Evolutionary conservation across 2,329 filamentous ascomycete genomes (phyloP), one percentile per base, ranked within the genome.

Genomic region (Phyllosticta citribraziliensis): DNA sequence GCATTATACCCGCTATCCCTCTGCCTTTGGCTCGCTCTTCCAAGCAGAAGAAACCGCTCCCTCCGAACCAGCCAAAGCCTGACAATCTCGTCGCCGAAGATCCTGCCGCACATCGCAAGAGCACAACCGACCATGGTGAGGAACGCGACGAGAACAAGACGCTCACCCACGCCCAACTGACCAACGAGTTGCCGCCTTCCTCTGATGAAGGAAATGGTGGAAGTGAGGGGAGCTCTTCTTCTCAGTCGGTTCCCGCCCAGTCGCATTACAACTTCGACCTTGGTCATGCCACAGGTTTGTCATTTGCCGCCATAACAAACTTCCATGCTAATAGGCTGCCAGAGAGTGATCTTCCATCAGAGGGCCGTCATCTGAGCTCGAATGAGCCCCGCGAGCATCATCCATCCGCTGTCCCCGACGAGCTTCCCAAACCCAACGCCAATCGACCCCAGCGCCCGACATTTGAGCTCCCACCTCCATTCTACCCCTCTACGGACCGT

Each of bases 371-470:
- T 5, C 80, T 80, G 0, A 70, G 75, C 17, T 75, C 79, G 63
- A 64, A 60, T 4, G 68, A 68, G 27, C 78, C 78, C 0, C 73
- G 75, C 6, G 40, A 47, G 40, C 40, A 17, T n/a, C 17, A 47
- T 5, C 40, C 40, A n/a, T 6, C 40, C 6, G 17, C 6, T n/a
- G 17, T 47, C 9, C 70, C 78, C 27, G 79, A 71, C 1, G 68
- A 69, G n/a, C 76, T 77, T 1, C 73, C 75, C 30, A 78, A 74
- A 0, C 84, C 47, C 33, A 52, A 59, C 4, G 12, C 8, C 19
- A 53, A 63, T 55, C 57, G 63, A 60, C 67, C 58, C 66, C 68
- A 61, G 58, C 67, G 40, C 62, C 65, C 30, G 55, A 52, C 55
- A 33, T 60, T 52, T 22, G 67, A 73, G 60, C 69, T 74, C 24